These are phyloP conservation scores for Apiotrichum domesticum DNA, from an alignment of 1,284 basidiomycete genomes.

Conservation along the genomic window DNA sequence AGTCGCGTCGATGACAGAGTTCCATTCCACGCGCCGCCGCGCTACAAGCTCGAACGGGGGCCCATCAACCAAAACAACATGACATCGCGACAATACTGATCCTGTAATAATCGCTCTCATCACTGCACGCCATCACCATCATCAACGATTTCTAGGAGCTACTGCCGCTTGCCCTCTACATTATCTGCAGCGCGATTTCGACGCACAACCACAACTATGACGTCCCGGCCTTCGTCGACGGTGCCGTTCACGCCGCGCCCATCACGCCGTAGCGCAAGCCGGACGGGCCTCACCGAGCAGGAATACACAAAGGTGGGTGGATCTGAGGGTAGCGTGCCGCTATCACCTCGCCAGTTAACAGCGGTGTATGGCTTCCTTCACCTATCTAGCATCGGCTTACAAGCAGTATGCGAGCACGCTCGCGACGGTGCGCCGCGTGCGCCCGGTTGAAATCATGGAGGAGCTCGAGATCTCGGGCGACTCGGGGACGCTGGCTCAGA, in stretches of 20 bases:
- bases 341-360: background rate
- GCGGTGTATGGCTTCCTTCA: background rate
- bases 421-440: constrained; percentile 37
- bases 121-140: too few relatives aligned
- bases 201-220: too few relatives aligned
- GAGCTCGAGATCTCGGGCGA: constrained; percentile 39
- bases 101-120: too few relatives aligned
- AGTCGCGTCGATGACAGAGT: too few relatives aligned
- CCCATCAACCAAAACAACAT: too few relatives aligned
- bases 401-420: constrained; percentile 34
- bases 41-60: too few relatives aligned
- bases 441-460: constrained; percentile 35
- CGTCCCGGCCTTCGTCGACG: constrained; percentile 14
- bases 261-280: constrained; percentile 21
- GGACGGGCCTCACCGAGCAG: constrained; percentile 23
- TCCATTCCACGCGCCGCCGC: too few relatives aligned
- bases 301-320: constrained; percentile 33
- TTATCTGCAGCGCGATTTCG: too few relatives aligned
- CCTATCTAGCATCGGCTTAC: background rate
- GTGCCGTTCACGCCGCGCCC: constrained; percentile 43
- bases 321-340: background rate
- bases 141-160: too few relatives aligned
- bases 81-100: too few relatives aligned
- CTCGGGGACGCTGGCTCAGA: constrained; percentile 9
- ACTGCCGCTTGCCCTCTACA: too few relatives aligned